Evolutionary conservation across 257 asterid genomes (phyloP), one percentile per base, ranked within the genome.

Genomic region (Jacaranda copaia): DNA sequence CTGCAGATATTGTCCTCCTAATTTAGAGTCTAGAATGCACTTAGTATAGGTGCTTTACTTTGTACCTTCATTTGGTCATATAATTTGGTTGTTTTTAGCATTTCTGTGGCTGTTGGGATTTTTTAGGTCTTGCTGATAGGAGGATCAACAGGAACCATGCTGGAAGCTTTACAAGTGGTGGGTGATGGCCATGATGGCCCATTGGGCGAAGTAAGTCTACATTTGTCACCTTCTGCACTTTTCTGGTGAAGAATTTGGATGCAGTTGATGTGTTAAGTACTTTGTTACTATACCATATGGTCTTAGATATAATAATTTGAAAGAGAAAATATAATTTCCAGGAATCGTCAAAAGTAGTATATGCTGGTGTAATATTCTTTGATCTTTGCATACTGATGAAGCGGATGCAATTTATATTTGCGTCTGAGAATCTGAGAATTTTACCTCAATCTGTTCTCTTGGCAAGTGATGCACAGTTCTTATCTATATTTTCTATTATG

Each of bases 121-220:
- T 78, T 85, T 40, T 85, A 96, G 98, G 99, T 96, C 71, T 87
- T 96, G 91, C 85, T 93, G 85, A 96, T 96, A 69, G 99, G 99
- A 77, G 99, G 98, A 79, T 93, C 98, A 77, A 96, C 99, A 59
- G 99, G 99, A 74, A 96, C 98, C 84, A 96, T 96, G 99, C 88
- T 96, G 83, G 99, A 91, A 88, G 89, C 93, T 72, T 87, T 96
- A 79, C 78, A 96, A 81, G 99, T 96, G 80, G 96, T 93, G 25
- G 99, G 99, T 65, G 99, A 93, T 70, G 88, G 82, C 68, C 88
- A 85, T 79, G 94, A 90, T 46, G 77, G 75, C 73, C 80, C 96
- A 18, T 76, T 93, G 82, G 91, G 86, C 46, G 97, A 96, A 81
- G 97, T 95, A 89, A 87, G 94, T 86, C 38, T 19, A 79, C 40